Evolutionary conservation across 345 rosid genomes (phyloP).

Genomic region (Eucalyptus rudis): DNA sequence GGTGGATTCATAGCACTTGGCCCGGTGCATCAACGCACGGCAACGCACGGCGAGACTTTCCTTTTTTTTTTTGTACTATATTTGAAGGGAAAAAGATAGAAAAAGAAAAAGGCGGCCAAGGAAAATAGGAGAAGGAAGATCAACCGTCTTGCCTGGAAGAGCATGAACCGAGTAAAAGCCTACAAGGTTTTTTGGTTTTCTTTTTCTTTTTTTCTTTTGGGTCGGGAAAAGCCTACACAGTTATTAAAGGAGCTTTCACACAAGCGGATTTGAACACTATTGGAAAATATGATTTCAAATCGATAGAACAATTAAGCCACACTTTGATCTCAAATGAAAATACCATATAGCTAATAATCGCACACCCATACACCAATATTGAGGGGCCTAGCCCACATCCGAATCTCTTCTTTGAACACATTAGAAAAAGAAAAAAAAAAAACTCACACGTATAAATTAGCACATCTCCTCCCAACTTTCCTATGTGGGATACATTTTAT

Average conservation of each 20-base stretch:
- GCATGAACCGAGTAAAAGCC: neutral
- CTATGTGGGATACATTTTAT: neutral
- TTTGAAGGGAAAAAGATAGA: neutral
- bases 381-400: neutral
- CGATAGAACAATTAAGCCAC: accelerated
- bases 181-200: neutral
- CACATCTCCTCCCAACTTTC: neutral
- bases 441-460: neutral
- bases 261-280: neutral
- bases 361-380: accelerated
- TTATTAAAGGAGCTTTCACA: neutral
- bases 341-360: no score
- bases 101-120: neutral
- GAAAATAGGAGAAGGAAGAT: neutral
- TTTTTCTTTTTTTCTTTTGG: no score
- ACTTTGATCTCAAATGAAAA: no score
- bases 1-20: neutral
- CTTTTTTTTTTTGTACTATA: no score
- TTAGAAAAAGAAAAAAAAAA: no score
- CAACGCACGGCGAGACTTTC: neutral
- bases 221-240: neutral
- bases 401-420: neutral
- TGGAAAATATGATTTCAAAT: no score
- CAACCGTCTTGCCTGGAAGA: neutral
- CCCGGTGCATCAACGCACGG: neutral